Base-by-base conservation (phyloP, 148 eudicot species). In the Mesembryanthemum crystallinum region DNA sequence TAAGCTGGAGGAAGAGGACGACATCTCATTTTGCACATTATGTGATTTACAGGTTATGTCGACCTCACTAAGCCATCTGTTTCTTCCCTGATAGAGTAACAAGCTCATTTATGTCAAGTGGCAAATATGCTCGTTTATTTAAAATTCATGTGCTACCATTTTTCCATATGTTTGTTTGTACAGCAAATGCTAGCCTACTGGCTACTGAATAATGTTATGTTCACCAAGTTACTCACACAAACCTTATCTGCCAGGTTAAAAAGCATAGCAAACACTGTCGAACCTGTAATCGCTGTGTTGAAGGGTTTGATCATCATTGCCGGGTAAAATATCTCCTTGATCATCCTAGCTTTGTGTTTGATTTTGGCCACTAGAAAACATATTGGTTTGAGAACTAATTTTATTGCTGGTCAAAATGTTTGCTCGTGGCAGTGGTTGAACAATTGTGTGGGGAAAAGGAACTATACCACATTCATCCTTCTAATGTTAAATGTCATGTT, bases 251-350 rank as follows among this genome's bases (percentile, higher is more conserved):
- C 64, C 91, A 90, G 90, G 97, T 94, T 32, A 85, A 86, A 67
- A 88, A 83, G 78, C 86, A 88, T 74, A 94, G 98, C 85, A 94
- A 94, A 76, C 98, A 94, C 77, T 94, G 97, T 76, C 78, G 97
- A 79, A 85, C 91, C 32, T 94, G 98, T 81, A 94, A 92, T 66
- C 87, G 97, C 15, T 94, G 98, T 37, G 97, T 94, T 29, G 96
- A 94, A 75, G 98, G 98, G 28, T 94, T 94, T 75, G 98, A 94
- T 89, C 97, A 94, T 76, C 98, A 94, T 80, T 94, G 98, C 79
- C 86, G 94, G 85, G 98, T 89, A 88, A 77, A 69, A 72, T 32
- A 14, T 21, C 21, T 15, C 33, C 59, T 59, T 11, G 9, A 35
- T 35, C 49, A 25, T 14, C 60, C 23, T 17, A n/a, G 54, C 32